Percentiles rank a stretch among this genome's conserved stretches.
Conservation (phyloP, 164 flowering plant species). For the Pachysandra terminalis region DNA sequence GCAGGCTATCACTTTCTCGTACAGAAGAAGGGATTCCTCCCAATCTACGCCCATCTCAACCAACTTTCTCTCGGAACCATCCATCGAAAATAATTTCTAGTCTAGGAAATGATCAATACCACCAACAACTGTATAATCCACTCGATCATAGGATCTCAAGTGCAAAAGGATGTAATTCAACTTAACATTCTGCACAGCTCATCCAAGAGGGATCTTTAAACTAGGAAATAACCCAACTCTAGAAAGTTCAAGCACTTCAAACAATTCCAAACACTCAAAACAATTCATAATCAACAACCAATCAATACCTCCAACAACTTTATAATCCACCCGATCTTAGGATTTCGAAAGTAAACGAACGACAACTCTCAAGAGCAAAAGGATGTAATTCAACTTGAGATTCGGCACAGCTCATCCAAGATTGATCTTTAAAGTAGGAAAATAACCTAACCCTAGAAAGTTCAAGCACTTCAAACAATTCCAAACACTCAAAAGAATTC, state of each 20-base stretch:
- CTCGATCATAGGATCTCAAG: background rate
- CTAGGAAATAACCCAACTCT: background rate
- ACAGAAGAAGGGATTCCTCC: conserved; percentile 31
- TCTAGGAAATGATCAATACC: background rate
- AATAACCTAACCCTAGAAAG: background rate
- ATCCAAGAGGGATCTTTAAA: background rate
- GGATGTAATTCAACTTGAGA: background rate
- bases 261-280: no score
- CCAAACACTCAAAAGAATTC: no score
- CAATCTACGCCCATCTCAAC: conserved; percentile 25
- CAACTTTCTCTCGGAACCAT: conserved; percentile 5
- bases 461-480: background rate
- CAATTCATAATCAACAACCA: no score
- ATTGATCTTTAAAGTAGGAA: background rate
- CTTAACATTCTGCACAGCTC: background rate
- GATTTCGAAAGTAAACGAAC: background rate
- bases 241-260: background rate
- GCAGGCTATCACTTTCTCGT: conserved; percentile 22
- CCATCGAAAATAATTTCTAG: conserved; percentile 5
- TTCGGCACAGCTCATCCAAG: background rate
- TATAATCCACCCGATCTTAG: background rate
- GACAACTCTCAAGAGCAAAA: no score
- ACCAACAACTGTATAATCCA: background rate
- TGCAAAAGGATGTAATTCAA: background rate
- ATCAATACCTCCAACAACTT: background rate